Evolutionary conservation across 2,329 filamentous ascomycete species (phyloP).

Genomic region (Talaromyces sp.): DNA sequence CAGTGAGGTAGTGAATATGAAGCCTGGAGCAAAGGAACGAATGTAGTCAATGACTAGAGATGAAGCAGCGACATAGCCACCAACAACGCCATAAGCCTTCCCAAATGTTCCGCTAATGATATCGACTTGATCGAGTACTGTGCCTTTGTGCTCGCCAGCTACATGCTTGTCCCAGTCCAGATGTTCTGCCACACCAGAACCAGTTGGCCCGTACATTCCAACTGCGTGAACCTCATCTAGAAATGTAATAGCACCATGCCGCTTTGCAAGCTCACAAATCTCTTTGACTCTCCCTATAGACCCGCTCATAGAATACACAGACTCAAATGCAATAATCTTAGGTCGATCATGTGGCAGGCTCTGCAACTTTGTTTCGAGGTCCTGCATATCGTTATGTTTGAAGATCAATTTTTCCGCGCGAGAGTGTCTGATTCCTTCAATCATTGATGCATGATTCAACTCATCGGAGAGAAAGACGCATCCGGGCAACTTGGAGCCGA

Average conservation of each 20-base stretch:
- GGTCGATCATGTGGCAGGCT: slow-evolving; percentile 77
- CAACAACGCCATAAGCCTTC: slow-evolving; percentile 96
- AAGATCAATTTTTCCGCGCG: slow-evolving; percentile 97
- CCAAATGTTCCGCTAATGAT: slow-evolving; percentile 97
- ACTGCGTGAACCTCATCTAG: slow-evolving; percentile 98
- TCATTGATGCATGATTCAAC: slow-evolving; percentile 98
- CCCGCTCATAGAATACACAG: slow-evolving; percentile 98
- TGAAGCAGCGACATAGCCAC: slow-evolving; percentile 93
- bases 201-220: slow-evolving; percentile 96
- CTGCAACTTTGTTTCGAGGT: slow-evolving; percentile 87
- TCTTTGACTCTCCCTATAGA: slow-evolving; percentile 92
- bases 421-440: slow-evolving; percentile 96
- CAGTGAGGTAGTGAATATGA: slow-evolving; percentile 97
- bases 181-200: slow-evolving; percentile 94
- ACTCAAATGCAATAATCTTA: slow-evolving; percentile 98
- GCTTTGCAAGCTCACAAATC: slow-evolving; percentile 93
- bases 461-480: slow-evolving; percentile 98
- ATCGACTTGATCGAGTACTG: slow-evolving; percentile 90
- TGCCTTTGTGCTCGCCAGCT: slow-evolving; percentile 65
- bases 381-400: slow-evolving; percentile 94
- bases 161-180: slow-evolving; percentile 86
- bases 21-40: slow-evolving; percentile 88
- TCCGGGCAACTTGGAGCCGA: slow-evolving; percentile 90
- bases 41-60: slow-evolving; percentile 83
- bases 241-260: slow-evolving; percentile 96